Evolutionary conservation across 306 rosid species (phyloP).

Genomic region (Cucurbita ficifolia): DNA sequence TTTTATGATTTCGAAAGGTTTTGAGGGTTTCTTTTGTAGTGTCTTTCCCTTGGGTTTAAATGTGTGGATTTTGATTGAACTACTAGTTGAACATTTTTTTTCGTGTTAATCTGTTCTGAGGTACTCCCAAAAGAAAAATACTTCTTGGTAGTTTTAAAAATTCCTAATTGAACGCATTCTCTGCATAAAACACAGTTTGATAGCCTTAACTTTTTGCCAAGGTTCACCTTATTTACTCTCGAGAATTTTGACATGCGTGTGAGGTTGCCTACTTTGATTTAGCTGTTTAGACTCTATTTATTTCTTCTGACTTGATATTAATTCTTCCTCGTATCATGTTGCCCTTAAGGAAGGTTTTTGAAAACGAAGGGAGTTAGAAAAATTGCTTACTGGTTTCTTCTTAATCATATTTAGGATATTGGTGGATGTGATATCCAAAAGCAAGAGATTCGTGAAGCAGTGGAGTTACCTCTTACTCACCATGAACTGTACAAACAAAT

Average conservation of each 20-base stretch:
- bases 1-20: background rate
- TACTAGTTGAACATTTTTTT: background rate
- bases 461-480: conserved; percentile 92
- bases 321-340: background rate
- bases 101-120: background rate
- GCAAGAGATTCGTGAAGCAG: conserved; percentile 99
- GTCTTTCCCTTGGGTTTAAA: background rate
- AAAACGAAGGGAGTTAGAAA: background rate
- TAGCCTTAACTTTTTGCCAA: background rate
- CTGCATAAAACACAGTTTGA: background rate
- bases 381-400: background rate
- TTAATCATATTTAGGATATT: conserved; percentile 41
- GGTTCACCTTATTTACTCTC: background rate
- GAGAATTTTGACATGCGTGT: background rate
- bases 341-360: background rate
- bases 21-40: background rate
- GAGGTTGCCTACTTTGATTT: background rate
- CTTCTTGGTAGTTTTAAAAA: background rate
- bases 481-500: conserved; percentile 94
- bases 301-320: background rate
- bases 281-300: background rate
- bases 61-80: background rate
- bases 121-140: background rate
- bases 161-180: background rate
- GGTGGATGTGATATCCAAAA: conserved; percentile 99